A percentile compares a stretch with the other conserved stretches of the same genome.
Conservation (phyloP, 139 green algal genomes). For the Coelastrella sp. region DNA sequence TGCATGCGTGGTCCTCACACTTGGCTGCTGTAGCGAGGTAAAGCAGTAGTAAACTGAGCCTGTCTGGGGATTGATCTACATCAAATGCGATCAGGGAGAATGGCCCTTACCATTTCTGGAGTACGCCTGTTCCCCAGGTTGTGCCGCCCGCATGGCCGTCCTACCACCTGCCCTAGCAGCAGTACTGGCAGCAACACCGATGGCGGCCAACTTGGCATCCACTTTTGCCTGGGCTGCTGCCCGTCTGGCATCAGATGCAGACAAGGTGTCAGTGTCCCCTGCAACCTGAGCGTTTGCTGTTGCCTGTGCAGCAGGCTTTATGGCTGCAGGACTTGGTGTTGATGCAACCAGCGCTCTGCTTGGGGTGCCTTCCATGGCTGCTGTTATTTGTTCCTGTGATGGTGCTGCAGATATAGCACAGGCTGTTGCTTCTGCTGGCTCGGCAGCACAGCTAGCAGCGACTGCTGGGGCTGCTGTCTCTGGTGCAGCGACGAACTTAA, state of each 20-base stretch:
- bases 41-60: too few species aligned
- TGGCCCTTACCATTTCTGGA: constrained; percentile 29
- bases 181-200: constrained; percentile 25
- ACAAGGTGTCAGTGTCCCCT: not conserved
- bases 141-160: constrained; percentile 2
- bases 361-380: not conserved
- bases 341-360: not conserved
- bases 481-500: not conserved
- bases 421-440: not conserved
- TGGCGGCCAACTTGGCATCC: constrained; percentile 22
- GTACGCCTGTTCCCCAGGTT: constrained; percentile 30
- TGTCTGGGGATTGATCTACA: too few species aligned
- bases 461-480: not conserved
- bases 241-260: not conserved
- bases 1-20: too few species aligned
- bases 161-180: constrained; percentile 6
- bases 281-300: not conserved
- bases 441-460: constrained; percentile 1
- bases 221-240: constrained; percentile 26
- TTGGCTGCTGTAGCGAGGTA: too few species aligned
- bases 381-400: not conserved
- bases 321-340: not conserved
- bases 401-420: not conserved
- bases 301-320: not conserved
- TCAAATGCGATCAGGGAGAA: too few species aligned